These are phyloP conservation scores for Paraurostyla sp. DNA, from an alignment of 73 alveolate species.

Conservation along the genomic window DNA sequence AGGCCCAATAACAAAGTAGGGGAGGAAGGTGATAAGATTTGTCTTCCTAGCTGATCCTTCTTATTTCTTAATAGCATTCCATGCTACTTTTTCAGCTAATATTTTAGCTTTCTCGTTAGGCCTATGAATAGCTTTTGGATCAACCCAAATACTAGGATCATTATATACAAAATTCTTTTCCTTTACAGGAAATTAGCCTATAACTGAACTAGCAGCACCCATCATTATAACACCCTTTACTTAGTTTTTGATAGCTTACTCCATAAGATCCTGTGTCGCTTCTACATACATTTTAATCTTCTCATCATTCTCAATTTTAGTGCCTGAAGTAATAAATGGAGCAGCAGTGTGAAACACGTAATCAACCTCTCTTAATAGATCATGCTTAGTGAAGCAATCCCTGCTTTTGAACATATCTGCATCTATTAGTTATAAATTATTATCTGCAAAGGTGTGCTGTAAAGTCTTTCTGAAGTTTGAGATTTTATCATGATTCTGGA, in stretches of 20 bases:
- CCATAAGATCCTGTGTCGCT: constrained; percentile 25
- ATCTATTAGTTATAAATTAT: neutral
- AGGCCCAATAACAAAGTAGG: constrained; percentile 43
- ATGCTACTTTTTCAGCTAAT: constrained; percentile 33
- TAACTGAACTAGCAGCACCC: constrained; percentile 47
- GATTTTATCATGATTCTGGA: neutral
- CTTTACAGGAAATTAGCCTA: constrained; percentile 30
- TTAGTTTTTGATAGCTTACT: neutral
- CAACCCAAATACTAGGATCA: constrained; percentile 39
- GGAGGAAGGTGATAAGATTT: neutral
- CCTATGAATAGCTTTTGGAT: constrained; percentile 29
- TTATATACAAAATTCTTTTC: constrained; percentile 19
- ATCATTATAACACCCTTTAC: constrained; percentile 12
- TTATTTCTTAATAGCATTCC: constrained; percentile 38
- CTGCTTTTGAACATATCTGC: constrained; percentile 41
- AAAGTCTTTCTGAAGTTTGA: neutral
- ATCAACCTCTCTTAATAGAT: neutral
- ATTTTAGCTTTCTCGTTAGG: constrained; percentile 51
- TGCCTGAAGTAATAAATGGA: constrained; percentile 13
- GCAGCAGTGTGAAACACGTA: constrained; percentile 49
- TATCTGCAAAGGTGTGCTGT: neutral
- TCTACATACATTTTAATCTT: constrained; percentile 17
- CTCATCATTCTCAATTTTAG: neutral
- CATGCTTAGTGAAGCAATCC: constrained; percentile 22
- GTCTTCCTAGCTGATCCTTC: neutral